A percentile compares a stretch with the other conserved stretches of the same genome.
Evolutionary conservation across 305 asterid species (phyloP).

Genomic region (Fraxinus sp.): DNA sequence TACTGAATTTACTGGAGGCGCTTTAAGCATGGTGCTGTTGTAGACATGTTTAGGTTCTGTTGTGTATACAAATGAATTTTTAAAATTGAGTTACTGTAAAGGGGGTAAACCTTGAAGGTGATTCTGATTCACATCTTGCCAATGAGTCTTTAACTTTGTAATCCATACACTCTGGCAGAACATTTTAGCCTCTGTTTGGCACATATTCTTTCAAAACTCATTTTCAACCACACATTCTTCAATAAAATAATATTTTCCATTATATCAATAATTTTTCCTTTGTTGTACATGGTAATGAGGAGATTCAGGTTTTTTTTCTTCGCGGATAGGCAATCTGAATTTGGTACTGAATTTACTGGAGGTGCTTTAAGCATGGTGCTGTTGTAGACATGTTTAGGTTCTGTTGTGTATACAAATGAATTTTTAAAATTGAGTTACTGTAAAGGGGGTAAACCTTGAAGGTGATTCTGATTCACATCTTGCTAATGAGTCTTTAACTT

Average conservation of each 20-base stretch:
- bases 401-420: background rate
- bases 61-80: background rate
- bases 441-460: background rate
- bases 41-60: background rate
- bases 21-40: background rate
- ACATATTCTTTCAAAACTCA: no score
- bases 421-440: background rate
- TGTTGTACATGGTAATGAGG: background rate
- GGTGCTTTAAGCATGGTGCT: background rate
- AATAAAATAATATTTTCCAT: no score
- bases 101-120: background rate
- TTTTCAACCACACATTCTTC: no score
- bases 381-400: background rate
- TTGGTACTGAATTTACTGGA: background rate
- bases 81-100: background rate
- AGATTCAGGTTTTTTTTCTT: background rate
- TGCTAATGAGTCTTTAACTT: background rate
- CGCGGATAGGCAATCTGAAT: background rate
- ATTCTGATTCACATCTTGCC: background rate
- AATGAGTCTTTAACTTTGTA: background rate
- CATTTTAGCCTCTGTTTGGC: background rate
- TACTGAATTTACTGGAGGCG: background rate
- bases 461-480: background rate
- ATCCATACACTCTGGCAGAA: slow-evolving; percentile 3
- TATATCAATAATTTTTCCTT: no score